A percentile compares a stretch with the other conserved stretches of the same genome.
Conservation (phyloP, 2,329 filamentous ascomycete species). For the Colletotrichum viniferum region DNA sequence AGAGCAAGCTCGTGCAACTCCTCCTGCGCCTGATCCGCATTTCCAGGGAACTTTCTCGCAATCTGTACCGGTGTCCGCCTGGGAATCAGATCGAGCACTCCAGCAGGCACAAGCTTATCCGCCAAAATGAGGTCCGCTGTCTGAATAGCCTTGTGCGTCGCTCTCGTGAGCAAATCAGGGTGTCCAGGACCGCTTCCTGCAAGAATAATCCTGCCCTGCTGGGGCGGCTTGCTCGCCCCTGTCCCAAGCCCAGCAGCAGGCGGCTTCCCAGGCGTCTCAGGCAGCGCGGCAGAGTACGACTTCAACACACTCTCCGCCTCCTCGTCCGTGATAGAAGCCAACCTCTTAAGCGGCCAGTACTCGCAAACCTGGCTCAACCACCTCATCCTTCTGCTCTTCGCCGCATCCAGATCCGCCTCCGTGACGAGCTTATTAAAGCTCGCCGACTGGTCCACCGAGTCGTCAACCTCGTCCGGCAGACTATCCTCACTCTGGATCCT, state of each 20-base stretch:
- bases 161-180: constrained; percentile 86
- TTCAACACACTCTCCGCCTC: constrained; percentile 80
- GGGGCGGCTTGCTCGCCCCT: neutral
- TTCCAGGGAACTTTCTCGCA: constrained; percentile 95
- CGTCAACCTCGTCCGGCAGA: constrained; percentile 48
- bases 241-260: neutral
- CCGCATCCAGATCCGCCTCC: constrained; percentile 73
- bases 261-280: neutral
- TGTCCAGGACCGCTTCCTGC: constrained; percentile 93
- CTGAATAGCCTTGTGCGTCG: constrained; percentile 78
- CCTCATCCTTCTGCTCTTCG: constrained; percentile 81
- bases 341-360: constrained; percentile 90
- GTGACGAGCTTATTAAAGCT: constrained; percentile 84
- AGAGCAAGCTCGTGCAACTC: constrained; percentile 84
- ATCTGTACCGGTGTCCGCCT: constrained; percentile 89
- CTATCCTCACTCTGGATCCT: constrained; percentile 78
- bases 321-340: constrained; percentile 78
- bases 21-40: constrained; percentile 90
- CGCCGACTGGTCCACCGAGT: constrained; percentile 76
- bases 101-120: constrained; percentile 84
- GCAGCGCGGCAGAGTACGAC: constrained; percentile 59
- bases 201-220: constrained; percentile 76
- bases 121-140: constrained; percentile 80
- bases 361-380: constrained; percentile 98
- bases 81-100: constrained; percentile 87